Base-by-base conservation (phyloP, 139 green algal genomes). In the Microglena sp. region DNA sequence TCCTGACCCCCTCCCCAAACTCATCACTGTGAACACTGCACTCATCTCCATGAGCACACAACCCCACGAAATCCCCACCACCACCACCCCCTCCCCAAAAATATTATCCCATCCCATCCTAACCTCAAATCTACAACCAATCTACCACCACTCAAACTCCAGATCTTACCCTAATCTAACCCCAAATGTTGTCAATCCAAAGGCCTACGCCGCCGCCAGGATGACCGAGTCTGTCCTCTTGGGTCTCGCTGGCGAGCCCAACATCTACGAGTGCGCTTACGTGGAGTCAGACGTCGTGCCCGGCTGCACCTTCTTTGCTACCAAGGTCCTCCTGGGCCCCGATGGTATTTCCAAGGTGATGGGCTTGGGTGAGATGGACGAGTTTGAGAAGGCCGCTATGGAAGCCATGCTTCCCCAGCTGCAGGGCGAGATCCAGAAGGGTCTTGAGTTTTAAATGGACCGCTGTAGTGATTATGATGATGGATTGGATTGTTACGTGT, bases 171-270 rank as follows among this genome's bases (percentile, higher is more conserved):
- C n/a, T n/a, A n/a, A n/a, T n/a, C n/a, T n/a, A n/a, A n/a, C n/a
- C n/a, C n/a, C n/a, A n/a, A n/a, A n/a, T n/a, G n/a, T n/a, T n/a
- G n/a, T n/a, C n/a, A n/a, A n/a, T n/a, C n/a, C n/a, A n/a, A n/a
- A 79, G 74, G 88, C 89, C 21, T 94, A 96, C 66, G 88, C 89
- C 15, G 89, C 87, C 0, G 88, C 86, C 0, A 76, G 87, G 55
- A 86, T 96, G 72, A 79, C 87, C 3, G 77, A 95, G 76, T 87
- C 83, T 5, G 77, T 83, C 26, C 77, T 96, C 64, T 65, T 85
- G 59, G 89, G 81, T 29, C 72, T 95, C n/a, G 72, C 81, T 50
- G 89, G 88, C 33, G 81, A 87, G 35, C 66, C 72, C 22, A 76
- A 75, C 63, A 75, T 88, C 31, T 82, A 81, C 33, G 86, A 90